Percentiles rank a stretch among this genome's conserved stretches.
phyloP scores from a whole-genome alignment of 805 yeast genomes.

The Blastobotrys parvus region DNA sequence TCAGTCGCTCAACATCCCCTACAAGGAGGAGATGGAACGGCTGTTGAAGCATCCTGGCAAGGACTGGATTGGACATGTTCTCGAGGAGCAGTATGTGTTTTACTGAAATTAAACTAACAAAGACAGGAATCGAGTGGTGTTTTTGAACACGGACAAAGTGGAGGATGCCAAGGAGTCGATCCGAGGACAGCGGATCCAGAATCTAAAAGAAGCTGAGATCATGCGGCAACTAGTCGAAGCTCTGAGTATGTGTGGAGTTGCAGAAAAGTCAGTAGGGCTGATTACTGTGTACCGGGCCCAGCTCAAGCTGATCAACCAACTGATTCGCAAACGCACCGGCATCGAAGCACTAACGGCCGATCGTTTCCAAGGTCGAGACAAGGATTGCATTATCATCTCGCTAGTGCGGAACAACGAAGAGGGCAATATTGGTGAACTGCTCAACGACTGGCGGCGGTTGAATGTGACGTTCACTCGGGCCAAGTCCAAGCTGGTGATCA shows the following conservation, averaged over 20 bases:
- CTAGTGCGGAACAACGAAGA: slow-evolving; percentile 73
- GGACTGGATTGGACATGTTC: background rate
- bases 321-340: slow-evolving; percentile 28
- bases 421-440: slow-evolving; percentile 61
- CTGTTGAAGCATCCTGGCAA: background rate
- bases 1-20: slow-evolving; percentile 26
- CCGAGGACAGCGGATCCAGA: slow-evolving; percentile 62
- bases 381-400: slow-evolving; percentile 83
- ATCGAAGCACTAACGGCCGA: slow-evolving; percentile 89
- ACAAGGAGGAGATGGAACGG: background rate
- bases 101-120: background rate
- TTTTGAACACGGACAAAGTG: slow-evolving; percentile 68
- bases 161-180: slow-evolving; percentile 44
- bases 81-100: background rate
- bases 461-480: slow-evolving; percentile 95
- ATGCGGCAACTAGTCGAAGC: slow-evolving; percentile 54
- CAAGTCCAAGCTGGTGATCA: slow-evolving; percentile 65
- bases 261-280: slow-evolving; percentile 59
- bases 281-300: slow-evolving; percentile 89
- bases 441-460: slow-evolving; percentile 83
- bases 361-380: slow-evolving; percentile 93
- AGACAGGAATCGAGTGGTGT: slow-evolving; percentile 45
- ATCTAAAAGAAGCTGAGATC: slow-evolving; percentile 62
- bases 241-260: slow-evolving; percentile 52
- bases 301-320: slow-evolving; percentile 38